Evolutionary conservation across 225 moss, liverwort and hornwort species (phyloP), one percentile per base, ranked within the genome.

Genomic region (Rhytidiadelphus loreus): DNA sequence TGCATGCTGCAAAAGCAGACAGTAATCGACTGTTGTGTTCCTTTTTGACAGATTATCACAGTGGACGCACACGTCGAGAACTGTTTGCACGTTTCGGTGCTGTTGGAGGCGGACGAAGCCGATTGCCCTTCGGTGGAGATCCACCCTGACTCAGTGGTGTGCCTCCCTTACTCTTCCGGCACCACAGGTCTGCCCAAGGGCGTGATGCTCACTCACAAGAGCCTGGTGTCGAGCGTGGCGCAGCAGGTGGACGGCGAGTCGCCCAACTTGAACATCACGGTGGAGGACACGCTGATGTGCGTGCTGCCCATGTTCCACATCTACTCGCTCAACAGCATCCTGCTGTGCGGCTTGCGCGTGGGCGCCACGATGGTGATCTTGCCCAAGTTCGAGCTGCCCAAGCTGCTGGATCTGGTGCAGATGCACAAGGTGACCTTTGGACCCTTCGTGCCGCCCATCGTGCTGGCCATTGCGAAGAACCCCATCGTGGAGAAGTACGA

Each of bases 391-490:
- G 93, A 92, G 66, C 86, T 95, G 17, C 92, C 92, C 53, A 92
- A 90, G 90, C 66, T 95, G 83, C 83, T 95, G 85, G 89, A 91
- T 3, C 87, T 95, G 83, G 70, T 93, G 48, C 93, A 95, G 84
- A 56, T 46, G 63, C 84, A 92, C 50, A 91, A 86, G 87, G 94
- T 94, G n/a, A 92, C 96, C 3, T 88, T 97, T 65, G 88, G 95
- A 30, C 96, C 96, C 8, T 90, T 98, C 58, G 96, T 96, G 77
- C 97, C 97, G 8, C 97, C 96, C 8, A 91, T 96, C 16, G 95
- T 98, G 65, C 82, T 98, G 39, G 94, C 94, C 71, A 91, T 98
- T 59, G 94, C 96, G 3, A 98, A 98, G 88, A 93, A 91, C 76
- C 93, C 96, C 23, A 90, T 96, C 12, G 96, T 96, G 64, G 92